phyloP scores from a whole-genome alignment of 2,329 filamentous ascomycete species.

The Phaeosphaeriaceae sp. region DNA sequence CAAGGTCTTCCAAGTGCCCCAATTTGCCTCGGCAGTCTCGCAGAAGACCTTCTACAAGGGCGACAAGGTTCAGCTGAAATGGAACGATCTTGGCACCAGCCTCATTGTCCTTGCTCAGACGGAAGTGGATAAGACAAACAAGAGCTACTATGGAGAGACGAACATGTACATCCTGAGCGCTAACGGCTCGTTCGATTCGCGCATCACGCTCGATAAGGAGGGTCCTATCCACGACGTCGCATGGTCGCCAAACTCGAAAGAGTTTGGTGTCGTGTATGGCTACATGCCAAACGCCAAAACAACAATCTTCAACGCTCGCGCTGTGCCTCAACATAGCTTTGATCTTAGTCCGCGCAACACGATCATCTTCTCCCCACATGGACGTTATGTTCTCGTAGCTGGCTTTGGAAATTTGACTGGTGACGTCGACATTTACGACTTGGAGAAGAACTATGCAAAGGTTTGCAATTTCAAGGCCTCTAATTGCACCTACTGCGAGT shows the following conservation, averaged over 20 bases:
- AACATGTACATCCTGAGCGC: constrained; percentile 94
- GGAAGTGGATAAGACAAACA: constrained; percentile 96
- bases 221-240: constrained; percentile 96
- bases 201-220: constrained; percentile 92
- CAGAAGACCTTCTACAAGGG: constrained; percentile 99
- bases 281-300: constrained; percentile 99
- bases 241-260: constrained; percentile 98
- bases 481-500: constrained; percentile 95
- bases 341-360: constrained; percentile 90
- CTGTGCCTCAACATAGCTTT: constrained; percentile 82
- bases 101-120: constrained; percentile 95
- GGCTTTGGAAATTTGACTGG: constrained; percentile 97
- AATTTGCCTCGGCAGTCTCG: constrained; percentile 82
- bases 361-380: constrained; percentile 91
- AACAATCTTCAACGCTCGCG: constrained; percentile 93
- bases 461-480: constrained; percentile 92
- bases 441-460: constrained; percentile 92
- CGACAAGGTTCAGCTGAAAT: constrained; percentile 98
- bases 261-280: constrained; percentile 96
- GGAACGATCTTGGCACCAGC: constrained; percentile 91
- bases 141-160: constrained; percentile 99
- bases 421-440: constrained; percentile 96
- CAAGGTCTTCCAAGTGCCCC: constrained; percentile 91
- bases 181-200: constrained; percentile 89
- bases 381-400: constrained; percentile 89